A percentile compares a stretch with the other conserved stretches of the same genome.
Evolutionary conservation across 495 filamentous ascomycete species (phyloP).

Genomic region (Elasticomyces elasticus): DNA sequence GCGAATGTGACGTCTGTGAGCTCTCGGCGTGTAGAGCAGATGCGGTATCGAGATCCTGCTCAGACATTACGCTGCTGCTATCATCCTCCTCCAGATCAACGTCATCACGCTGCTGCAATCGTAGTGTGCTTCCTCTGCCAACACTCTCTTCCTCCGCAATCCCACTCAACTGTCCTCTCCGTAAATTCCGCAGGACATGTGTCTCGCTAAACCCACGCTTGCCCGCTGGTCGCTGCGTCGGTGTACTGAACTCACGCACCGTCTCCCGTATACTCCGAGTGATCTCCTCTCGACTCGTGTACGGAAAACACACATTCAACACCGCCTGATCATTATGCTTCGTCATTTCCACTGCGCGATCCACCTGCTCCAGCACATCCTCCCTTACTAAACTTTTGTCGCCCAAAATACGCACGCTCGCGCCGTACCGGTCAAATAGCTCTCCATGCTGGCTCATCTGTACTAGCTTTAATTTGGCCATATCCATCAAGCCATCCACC

Average conservation of each 20-base stretch:
- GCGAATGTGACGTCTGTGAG: slow-evolving; percentile 30
- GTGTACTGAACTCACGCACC: slow-evolving; percentile 67
- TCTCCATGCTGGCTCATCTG: slow-evolving; percentile 91
- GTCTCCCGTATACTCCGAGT: slow-evolving; percentile 82
- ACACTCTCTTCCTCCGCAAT: slow-evolving; percentile 29
- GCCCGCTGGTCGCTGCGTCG: slow-evolving; percentile 28
- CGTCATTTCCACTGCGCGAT: slow-evolving; percentile 72
- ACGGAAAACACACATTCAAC: slow-evolving; percentile 94
- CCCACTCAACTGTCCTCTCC: slow-evolving; percentile 39
- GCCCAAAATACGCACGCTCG: slow-evolving; percentile 71
- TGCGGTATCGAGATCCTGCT: slow-evolving; percentile 18
- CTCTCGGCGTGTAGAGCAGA: slow-evolving; percentile 12
- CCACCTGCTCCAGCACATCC: slow-evolving; percentile 80
- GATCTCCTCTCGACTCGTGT: slow-evolving; percentile 93
- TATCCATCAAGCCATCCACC: slow-evolving; percentile 94
- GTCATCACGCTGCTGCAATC: slow-evolving; percentile 15
- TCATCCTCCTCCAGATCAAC: slow-evolving; percentile 24
- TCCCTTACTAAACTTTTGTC: slow-evolving; percentile 67
- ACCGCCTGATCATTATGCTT: slow-evolving; percentile 72
- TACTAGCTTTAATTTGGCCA: slow-evolving; percentile 85
- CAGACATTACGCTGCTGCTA: slow-evolving; percentile 26
- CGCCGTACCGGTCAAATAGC: slow-evolving; percentile 85
- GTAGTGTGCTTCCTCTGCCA: too few species aligned
- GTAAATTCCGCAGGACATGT: slow-evolving; percentile 75
- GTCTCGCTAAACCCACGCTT: slow-evolving; percentile 70